Conservation (phyloP, 306 rosid species). For the Cucurbita argyrosperma region DNA sequence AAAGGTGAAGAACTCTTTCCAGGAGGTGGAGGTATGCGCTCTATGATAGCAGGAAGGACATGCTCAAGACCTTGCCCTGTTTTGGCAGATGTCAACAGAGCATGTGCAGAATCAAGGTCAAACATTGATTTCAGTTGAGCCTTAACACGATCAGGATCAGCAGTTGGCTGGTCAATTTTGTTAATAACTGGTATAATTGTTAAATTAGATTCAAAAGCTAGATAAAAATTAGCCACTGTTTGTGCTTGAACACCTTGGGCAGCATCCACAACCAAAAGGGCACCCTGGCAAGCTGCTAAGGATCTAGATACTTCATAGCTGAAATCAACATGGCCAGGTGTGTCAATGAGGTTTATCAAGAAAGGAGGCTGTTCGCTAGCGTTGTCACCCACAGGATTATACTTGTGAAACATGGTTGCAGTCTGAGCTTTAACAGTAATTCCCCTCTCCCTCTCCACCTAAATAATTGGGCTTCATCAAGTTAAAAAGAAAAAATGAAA, state of each 20-base stretch:
- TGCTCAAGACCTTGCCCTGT: conserved; percentile 89
- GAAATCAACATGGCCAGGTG: conserved; percentile 91
- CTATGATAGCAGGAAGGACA: conserved; percentile 78
- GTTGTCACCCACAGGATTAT: conserved; percentile 15
- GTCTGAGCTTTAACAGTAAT: conserved; percentile 95
- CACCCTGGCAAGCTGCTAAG: conserved; percentile 90
- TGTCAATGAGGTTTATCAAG: conserved; percentile 69
- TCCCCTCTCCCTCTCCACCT: conserved; percentile 95
- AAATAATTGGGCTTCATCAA: conserved; percentile 9
- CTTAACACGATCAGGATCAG: conserved; percentile 76
- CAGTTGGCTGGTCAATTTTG: conserved; percentile 91
- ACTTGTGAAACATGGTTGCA: conserved; percentile 79
- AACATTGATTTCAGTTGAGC: conserved; percentile 81
- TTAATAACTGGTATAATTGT: conserved; percentile 63
- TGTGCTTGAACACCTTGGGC: conserved; percentile 96
- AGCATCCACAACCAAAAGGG: conserved; percentile 84
- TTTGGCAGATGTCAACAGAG: conserved; percentile 82
- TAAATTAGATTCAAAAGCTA: conserved; percentile 71
- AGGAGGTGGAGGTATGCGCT: conserved; percentile 72
- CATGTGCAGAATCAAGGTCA: conserved; percentile 71
- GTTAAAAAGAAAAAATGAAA: background rate
- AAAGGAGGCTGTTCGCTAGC: conserved; percentile 19
- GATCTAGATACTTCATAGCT: conserved; percentile 91
- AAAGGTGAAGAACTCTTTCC: conserved; percentile 49
- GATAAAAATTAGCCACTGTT: conserved; percentile 88